phyloP scores from a whole-genome alignment of 179 eudicot species.

The Carnegiea gigantea region DNA sequence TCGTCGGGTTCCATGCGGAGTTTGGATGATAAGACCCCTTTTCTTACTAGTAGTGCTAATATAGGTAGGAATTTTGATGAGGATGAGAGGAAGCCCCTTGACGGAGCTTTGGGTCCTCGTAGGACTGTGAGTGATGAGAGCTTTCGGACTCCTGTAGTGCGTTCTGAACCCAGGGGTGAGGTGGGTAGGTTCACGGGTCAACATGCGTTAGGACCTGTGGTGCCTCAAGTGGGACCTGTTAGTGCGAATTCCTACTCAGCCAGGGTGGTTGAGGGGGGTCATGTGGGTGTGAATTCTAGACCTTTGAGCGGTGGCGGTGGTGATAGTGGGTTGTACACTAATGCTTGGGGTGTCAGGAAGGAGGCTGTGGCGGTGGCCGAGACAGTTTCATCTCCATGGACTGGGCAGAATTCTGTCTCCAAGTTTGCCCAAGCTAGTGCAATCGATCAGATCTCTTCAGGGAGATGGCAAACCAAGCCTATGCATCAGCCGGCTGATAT shows the following conservation, averaged over 20 bases:
- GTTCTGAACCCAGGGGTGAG: conserved; percentile 47
- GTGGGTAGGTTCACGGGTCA: conserved; percentile 34
- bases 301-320: conserved; percentile 29
- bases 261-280: conserved; percentile 46
- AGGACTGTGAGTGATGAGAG: conserved; percentile 67
- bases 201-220: conserved; percentile 26
- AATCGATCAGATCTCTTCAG: conserved; percentile 85
- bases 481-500: conserved; percentile 55
- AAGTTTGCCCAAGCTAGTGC: conserved; percentile 96
- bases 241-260: conserved; percentile 49
- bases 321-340: conserved; percentile 41
- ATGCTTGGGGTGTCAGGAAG: conserved; percentile 76
- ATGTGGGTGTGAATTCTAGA: conserved; percentile 31
- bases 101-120: conserved; percentile 63
- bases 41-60: conserved; percentile 41
- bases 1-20: conserved; percentile 72
- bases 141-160: conserved; percentile 33
- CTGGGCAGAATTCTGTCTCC: conserved; percentile 55
- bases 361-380: conserved; percentile 43
- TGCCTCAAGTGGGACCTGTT: conserved; percentile 31
- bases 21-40: conserved; percentile 72
- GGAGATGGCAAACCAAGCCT: conserved; percentile 83
- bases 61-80: conserved; percentile 94
- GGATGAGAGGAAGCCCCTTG: conserved; percentile 91
- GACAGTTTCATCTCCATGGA: conserved; percentile 35